Base-by-base conservation (phyloP, 768 basidiomycete species). In the Scleroderma citrinum region DNA sequence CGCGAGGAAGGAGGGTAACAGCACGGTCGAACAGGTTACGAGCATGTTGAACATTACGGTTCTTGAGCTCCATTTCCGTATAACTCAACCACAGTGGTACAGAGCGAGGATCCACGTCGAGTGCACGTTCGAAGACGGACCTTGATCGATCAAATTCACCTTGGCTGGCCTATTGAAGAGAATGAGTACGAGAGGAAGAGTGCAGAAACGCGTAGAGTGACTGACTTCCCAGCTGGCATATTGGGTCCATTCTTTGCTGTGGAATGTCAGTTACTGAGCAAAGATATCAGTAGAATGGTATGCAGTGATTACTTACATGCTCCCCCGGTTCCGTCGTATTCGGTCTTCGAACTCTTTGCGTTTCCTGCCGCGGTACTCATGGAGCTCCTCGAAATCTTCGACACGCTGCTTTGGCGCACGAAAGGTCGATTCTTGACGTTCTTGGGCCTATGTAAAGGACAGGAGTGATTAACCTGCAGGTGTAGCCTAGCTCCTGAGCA, bases 11-110 rank as follows among this genome's bases (percentile, higher is more conserved):
- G 1, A 98, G 77, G 5, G 95, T 99, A 53, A 99, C 93, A 2
- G 93, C 92, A 56, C 96, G 83, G 72, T 99, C 96, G 66, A 91
- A 98, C 20, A 98, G 77, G 69, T 99, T 99, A 44, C 96, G 85
- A 0, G 96, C 85, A 58, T 98, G 96, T 61, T 95, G 89, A 46
- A 99, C 91, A 61, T 99, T 98, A 53, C 96, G 89, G 5, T 90
- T 87, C 70, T 98, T 98, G 56, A 99, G 80, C 68, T 99, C 96
- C 88, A 93, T 92, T 67, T 99, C 95, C 5, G 90, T 86, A 69
- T 95, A 96, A 58, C 82, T 83, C 45, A 95, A 74, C 96, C 96
- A 99, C 53, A 98, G 75, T 59, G 92, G 91, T 32, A 91, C 77
- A 51, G 85, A 87, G 20, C 92, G 77, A 0, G 93, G 78, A 64